These are phyloP conservation scores for Phytopythium boreale DNA, from an alignment of 352 stramenopile species.

Conservation along the genomic window DNA sequence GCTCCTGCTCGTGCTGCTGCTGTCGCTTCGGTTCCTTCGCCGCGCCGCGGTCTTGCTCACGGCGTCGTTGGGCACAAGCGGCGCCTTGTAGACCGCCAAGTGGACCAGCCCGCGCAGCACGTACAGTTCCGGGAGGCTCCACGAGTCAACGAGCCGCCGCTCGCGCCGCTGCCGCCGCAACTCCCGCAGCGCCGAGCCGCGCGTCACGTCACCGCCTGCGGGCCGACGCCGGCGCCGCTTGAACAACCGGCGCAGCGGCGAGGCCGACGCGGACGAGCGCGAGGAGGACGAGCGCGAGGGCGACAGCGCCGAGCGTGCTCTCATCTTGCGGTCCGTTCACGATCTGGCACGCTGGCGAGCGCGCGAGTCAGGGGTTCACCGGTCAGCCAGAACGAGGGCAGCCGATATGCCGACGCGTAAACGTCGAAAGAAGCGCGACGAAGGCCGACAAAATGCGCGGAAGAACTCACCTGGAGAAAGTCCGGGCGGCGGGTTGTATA, in stretches of 20 bases:
- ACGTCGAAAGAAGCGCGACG: background rate
- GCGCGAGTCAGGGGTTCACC: background rate
- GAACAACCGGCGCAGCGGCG: slow-evolving; percentile 26
- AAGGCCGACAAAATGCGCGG: background rate
- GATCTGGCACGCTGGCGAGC: background rate
- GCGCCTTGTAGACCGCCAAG: slow-evolving; percentile 26
- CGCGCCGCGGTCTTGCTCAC: slow-evolving; percentile 11
- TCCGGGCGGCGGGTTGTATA: background rate
- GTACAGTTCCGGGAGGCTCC: slow-evolving; percentile 52
- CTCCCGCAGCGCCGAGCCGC: slow-evolving; percentile 1
- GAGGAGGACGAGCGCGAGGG: slow-evolving; percentile 7
- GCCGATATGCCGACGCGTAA: background rate
- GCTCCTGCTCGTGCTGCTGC: slow-evolving; percentile 9
- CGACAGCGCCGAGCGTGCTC: background rate
- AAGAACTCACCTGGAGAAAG: background rate
- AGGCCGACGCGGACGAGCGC: slow-evolving; percentile 11
- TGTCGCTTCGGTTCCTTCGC: slow-evolving; percentile 14
- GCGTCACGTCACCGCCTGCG: background rate
- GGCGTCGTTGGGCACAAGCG: slow-evolving; percentile 9
- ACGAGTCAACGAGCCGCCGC: slow-evolving; percentile 44
- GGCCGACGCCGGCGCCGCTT: slow-evolving; percentile 12
- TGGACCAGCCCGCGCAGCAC: slow-evolving; percentile 55
- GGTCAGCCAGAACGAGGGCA: no score
- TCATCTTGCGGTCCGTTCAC: background rate
- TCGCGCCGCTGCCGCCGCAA: slow-evolving; percentile 20